These are phyloP conservation scores for Anaeromyces robustus DNA, from an alignment of 192 early-diverging fungal genomes.

Conservation along the genomic window DNA sequence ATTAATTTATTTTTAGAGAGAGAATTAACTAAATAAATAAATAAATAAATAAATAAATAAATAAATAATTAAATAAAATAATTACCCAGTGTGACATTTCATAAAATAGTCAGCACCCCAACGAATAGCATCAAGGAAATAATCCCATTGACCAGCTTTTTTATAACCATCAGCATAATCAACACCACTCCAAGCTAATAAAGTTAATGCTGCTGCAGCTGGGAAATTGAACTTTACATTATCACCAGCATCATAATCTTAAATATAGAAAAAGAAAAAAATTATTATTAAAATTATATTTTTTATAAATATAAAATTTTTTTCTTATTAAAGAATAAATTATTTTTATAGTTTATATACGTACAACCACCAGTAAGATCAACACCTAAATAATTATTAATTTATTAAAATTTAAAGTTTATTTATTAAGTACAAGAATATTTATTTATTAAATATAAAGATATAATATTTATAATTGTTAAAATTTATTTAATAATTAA, in stretches of 20 bases:
- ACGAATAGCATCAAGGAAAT: conserved; percentile 26
- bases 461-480: no score
- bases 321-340: no score
- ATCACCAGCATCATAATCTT: conserved; percentile 30
- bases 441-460: no score
- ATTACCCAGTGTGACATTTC: conserved; percentile 30
- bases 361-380: background rate
- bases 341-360: background rate
- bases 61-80: background rate
- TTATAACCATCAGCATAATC: conserved; percentile 36
- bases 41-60: background rate
- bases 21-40: no score
- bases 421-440: no score
- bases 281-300: background rate
- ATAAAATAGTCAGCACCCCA: conserved; percentile 50
- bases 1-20: no score
- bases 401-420: no score
- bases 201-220: conserved; percentile 22
- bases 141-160: conserved; percentile 20
- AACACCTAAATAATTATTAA: background rate
- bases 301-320: background rate
- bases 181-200: conserved; percentile 31
- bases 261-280: background rate
- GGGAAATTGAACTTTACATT: conserved; percentile 43
- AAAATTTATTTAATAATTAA: no score